Evolutionary conservation across 352 stramenopile species (phyloP).

Genomic region (Globisporangium ultimum): DNA sequence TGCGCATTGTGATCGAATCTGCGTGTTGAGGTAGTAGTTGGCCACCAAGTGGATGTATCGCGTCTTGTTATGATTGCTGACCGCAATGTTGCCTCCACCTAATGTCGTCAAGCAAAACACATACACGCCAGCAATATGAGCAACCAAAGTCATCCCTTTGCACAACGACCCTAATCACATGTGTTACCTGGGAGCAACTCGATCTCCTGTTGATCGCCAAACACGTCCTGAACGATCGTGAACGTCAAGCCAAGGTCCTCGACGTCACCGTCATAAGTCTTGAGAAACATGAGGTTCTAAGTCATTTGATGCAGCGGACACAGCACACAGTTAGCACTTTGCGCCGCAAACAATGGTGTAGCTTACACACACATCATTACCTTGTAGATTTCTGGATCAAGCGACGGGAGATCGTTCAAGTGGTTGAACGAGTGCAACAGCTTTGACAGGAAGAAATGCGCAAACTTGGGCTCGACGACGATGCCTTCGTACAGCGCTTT

Average conservation of each 20-base stretch:
- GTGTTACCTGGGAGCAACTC: constrained; percentile 85
- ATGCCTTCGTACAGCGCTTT: constrained; percentile 97
- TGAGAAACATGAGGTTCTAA: constrained; percentile 95
- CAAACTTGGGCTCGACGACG: constrained; percentile 94
- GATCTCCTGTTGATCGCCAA: constrained; percentile 78
- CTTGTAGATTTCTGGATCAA: constrained; percentile 94
- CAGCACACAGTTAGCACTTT: background rate
- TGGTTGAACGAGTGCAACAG: constrained; percentile 79
- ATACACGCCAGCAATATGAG: too few relatives aligned
- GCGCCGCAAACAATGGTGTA: background rate
- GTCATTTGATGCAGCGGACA: background rate
- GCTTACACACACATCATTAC: constrained; percentile 17
- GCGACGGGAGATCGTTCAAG: constrained; percentile 87
- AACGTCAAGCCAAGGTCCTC: constrained; percentile 91
- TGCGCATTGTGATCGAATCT: constrained; percentile 88
- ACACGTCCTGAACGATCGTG: constrained; percentile 83
- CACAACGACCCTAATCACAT: too few relatives aligned
- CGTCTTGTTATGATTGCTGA: constrained; percentile 93
- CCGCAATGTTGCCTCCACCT: constrained; percentile 73
- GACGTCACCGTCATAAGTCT: constrained; percentile 93
- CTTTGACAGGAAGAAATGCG: constrained; percentile 95
- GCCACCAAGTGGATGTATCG: constrained; percentile 95
- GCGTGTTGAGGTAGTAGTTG: constrained; percentile 95
- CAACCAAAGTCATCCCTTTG: too few relatives aligned
- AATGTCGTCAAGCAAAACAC: background rate